These are phyloP conservation scores for Plasmodium sp. DNA, from an alignment of 169 alveolate genomes.

Conservation along the genomic window DNA sequence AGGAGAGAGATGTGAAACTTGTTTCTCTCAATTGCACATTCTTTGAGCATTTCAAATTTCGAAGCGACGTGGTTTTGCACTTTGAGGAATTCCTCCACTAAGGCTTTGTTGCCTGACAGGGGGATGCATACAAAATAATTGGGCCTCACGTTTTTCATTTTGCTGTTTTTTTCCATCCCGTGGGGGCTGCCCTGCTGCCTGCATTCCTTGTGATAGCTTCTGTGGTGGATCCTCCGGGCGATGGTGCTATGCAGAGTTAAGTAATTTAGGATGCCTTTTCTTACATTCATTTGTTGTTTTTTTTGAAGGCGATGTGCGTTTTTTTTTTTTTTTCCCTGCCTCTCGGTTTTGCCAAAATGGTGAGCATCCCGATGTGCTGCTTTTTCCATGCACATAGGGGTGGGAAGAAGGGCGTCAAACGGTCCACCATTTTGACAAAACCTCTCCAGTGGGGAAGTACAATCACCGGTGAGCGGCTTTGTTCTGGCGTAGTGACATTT, in stretches of 20 bases:
- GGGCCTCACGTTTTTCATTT: slow-evolving; percentile 20
- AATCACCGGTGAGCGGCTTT: neutral
- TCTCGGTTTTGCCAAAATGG: neutral
- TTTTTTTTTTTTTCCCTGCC: no score
- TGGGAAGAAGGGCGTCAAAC: neutral
- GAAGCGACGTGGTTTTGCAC: slow-evolving; percentile 46
- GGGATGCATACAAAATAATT: slow-evolving; percentile 67
- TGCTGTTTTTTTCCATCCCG: neutral
- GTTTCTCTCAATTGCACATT: slow-evolving; percentile 43
- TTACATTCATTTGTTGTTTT: neutral
- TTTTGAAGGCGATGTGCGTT: neutral
- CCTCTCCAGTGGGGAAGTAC: neutral
- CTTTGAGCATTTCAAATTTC: slow-evolving; percentile 40
- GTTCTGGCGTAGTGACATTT: neutral
- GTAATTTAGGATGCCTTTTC: neutral
- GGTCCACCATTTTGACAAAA: neutral
- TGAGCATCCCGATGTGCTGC: neutral
- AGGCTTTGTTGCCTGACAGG: neutral
- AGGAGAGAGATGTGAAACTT: slow-evolving; percentile 66
- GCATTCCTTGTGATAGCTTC: neutral
- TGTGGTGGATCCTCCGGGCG: neutral
- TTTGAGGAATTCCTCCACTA: slow-evolving; percentile 32
- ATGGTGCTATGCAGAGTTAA: neutral
- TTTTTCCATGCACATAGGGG: neutral
- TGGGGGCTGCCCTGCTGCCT: neutral